Conservation (phyloP, 139 green algal genomes). For the Spirogloea muscicola region DNA sequence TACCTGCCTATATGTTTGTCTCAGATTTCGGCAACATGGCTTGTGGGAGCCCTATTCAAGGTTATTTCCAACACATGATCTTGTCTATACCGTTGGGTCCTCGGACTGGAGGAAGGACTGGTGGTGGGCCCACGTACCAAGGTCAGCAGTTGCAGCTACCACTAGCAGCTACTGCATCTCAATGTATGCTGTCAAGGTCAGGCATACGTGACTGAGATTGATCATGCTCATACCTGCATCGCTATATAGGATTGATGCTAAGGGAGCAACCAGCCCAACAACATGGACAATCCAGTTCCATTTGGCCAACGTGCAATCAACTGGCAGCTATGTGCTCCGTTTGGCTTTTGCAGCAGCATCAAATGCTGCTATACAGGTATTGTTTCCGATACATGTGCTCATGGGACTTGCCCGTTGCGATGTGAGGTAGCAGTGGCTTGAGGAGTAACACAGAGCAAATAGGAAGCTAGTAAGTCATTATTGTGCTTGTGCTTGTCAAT, state of each 20-base stretch:
- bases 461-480: too few species aligned
- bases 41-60: neutral
- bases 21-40: constrained; percentile 6
- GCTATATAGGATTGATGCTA: neutral
- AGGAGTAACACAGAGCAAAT: too few species aligned
- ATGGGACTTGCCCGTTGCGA: neutral
- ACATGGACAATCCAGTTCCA: neutral
- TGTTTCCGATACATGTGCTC: neutral
- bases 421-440: neutral
- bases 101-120: constrained; percentile 2
- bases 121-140: neutral
- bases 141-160: too few species aligned
- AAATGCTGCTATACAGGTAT: constrained; percentile 6
- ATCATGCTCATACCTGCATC: too few species aligned
- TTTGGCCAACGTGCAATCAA: neutral
- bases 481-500: neutral
- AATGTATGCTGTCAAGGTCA: too few species aligned
- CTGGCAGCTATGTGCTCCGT: neutral
- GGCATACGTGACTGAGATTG: too few species aligned
- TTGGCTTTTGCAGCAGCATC: neutral
- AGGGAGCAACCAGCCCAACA: neutral
- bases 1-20: too few species aligned
- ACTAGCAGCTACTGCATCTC: too few species aligned
- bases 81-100: constrained; percentile 3
- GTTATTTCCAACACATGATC: neutral